phyloP scores from a whole-genome alignment of 805 yeast genomes.

The Candida xiaguanensis region DNA sequence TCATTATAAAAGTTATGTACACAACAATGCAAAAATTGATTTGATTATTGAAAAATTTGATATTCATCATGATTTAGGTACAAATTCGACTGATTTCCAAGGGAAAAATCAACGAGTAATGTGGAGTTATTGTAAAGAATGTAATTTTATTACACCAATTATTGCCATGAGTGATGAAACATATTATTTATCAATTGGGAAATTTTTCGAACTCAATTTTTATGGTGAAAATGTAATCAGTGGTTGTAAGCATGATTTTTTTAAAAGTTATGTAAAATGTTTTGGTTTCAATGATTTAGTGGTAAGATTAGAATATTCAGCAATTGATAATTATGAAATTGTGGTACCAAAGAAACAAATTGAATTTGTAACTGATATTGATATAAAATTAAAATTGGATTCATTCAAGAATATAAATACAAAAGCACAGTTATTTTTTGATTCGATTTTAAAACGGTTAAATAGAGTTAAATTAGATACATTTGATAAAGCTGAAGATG shows the following conservation, averaged over 20 bases:
- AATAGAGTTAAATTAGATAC: constrained; percentile 75
- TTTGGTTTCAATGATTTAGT: constrained; percentile 79
- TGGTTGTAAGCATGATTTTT: constrained; percentile 75
- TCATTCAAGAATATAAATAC: constrained; percentile 50
- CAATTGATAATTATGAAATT: constrained; percentile 74
- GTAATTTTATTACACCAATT: constrained; percentile 72
- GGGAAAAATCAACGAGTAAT: constrained; percentile 56
- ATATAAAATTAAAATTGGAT: constrained; percentile 64
- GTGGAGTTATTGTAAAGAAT: constrained; percentile 88
- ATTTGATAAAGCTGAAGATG: constrained; percentile 67
- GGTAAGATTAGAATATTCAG: constrained; percentile 72
- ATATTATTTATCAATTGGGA: constrained; percentile 90
- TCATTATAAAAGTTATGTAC: constrained; percentile 85
- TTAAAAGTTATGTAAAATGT: constrained; percentile 76
- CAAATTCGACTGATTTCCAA: constrained; percentile 17
- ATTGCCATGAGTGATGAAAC: constrained; percentile 81
- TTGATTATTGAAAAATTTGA: constrained; percentile 60
- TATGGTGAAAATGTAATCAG: constrained; percentile 46
- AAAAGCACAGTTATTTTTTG: constrained; percentile 61
- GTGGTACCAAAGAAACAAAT: constrained; percentile 71
- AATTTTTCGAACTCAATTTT: constrained; percentile 80
- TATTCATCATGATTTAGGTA: constrained; percentile 5
- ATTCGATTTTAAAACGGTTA: constrained; percentile 65
- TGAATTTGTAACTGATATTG: constrained; percentile 68
- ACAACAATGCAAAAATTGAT: constrained; percentile 80